phyloP scores from a whole-genome alignment of 176 grass and related monocot genomes.

The Paspalum notatum region DNA sequence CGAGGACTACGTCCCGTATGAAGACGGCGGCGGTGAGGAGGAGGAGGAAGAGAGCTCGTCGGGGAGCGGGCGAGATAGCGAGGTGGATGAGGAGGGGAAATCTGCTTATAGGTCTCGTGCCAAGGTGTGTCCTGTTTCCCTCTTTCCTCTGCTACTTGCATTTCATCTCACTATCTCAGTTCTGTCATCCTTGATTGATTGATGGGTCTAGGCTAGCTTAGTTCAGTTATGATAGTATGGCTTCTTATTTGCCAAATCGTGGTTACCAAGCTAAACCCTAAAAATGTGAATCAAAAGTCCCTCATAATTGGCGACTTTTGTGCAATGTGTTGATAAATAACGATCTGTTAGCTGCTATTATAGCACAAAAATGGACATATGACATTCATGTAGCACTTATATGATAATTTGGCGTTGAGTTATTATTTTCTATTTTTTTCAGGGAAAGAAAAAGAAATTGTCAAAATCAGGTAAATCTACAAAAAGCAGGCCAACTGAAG shows the following conservation, averaged over 20 bases:
- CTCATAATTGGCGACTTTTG: neutral
- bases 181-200: neutral
- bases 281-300: neutral
- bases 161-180: neutral
- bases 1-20: conserved; percentile 71
- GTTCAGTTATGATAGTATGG: neutral
- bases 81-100: conserved; percentile 25
- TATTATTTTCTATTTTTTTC: conserved; percentile 14
- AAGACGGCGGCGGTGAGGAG: conserved; percentile 25
- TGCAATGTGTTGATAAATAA: neutral
- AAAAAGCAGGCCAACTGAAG: conserved; percentile 34
- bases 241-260: neutral
- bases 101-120: conserved; percentile 44
- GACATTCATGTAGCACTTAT: neutral
- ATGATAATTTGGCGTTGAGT: neutral
- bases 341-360: neutral
- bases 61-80: conserved; percentile 22
- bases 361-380: neutral
- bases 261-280: conserved; percentile 14
- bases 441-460: conserved; percentile 61
- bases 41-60: conserved; percentile 31
- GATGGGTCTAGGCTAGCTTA: neutral
- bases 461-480: conserved; percentile 43
- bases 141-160: neutral
- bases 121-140: conserved; percentile 41